These are phyloP conservation scores for Pestalotiopsis sp. DNA, from an alignment of 2,329 filamentous ascomycete species.

Conservation along the genomic window DNA sequence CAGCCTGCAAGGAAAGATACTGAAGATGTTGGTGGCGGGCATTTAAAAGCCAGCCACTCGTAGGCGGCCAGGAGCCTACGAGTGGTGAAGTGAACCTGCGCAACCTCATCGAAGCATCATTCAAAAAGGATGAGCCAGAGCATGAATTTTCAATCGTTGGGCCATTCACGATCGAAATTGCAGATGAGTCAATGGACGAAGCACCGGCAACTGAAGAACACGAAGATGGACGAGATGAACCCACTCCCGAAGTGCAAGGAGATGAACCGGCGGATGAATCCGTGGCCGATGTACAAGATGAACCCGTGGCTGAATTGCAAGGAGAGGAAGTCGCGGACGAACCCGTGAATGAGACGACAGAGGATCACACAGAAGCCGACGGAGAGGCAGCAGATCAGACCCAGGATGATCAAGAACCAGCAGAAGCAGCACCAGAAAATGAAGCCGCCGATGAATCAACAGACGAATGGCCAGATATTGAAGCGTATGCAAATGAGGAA, in stretches of 20 bases:
- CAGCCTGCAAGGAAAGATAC: background rate
- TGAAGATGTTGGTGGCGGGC: background rate
- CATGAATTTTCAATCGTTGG: background rate
- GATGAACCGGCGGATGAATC: background rate
- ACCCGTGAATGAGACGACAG: background rate
- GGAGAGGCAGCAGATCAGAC: too few relatives aligned
- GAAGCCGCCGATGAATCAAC: background rate
- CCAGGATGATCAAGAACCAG: background rate
- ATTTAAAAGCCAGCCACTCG: constrained; percentile 34
- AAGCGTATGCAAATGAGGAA: background rate
- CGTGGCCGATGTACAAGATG: background rate
- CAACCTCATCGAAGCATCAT: constrained; percentile 7
- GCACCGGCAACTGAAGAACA: background rate
- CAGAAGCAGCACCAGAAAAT: background rate
- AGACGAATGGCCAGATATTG: background rate
- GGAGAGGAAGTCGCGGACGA: background rate
- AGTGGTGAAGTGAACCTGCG: constrained; percentile 33
- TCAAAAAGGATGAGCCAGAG: constrained; percentile 21
- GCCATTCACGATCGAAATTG: background rate
- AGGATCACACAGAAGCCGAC: too few relatives aligned
- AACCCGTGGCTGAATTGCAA: background rate
- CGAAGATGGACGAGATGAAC: background rate
- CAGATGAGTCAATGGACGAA: background rate
- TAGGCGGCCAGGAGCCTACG: constrained; percentile 34
- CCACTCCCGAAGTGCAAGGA: background rate